Conservation (phyloP, 208 protist genomes). For the Naegleria fowleri region DNA sequence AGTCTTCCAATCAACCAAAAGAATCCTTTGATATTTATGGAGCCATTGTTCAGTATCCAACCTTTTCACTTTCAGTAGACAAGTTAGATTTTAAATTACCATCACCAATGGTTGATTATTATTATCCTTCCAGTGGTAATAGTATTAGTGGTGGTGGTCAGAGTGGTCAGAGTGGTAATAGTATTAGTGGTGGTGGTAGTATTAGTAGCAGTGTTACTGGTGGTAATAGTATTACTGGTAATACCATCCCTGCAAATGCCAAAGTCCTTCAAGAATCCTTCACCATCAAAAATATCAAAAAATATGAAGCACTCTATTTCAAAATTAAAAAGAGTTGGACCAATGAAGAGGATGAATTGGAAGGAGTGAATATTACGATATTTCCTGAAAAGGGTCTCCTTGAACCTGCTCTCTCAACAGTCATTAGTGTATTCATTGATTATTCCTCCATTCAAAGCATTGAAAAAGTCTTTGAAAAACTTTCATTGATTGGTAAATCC, state of each 20-base stretch:
- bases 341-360: background rate
- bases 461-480: background rate
- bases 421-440: constrained; percentile 13
- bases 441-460: background rate
- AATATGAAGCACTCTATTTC: background rate
- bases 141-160: too few relatives aligned
- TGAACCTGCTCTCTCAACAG: background rate
- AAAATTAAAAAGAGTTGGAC: background rate
- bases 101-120: background rate
- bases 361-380: background rate
- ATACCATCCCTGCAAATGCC: too few relatives aligned
- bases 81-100: constrained; percentile 1
- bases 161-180: too few relatives aligned
- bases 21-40: background rate
- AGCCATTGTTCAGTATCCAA: background rate
- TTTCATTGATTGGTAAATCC: background rate
- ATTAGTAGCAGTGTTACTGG: too few relatives aligned
- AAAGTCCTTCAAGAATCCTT: background rate
- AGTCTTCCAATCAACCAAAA: background rate
- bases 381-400: constrained; percentile 1
- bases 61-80: background rate
- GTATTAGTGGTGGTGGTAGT: too few relatives aligned
- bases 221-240: too few relatives aligned
- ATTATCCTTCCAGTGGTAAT: background rate
- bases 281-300: background rate